A percentile compares a stretch with the other conserved stretches of the same genome.
These are phyloP conservation scores for Alternaria gansuensis DNA, from an alignment of 2,329 filamentous ascomycete species.

Conservation along the genomic window DNA sequence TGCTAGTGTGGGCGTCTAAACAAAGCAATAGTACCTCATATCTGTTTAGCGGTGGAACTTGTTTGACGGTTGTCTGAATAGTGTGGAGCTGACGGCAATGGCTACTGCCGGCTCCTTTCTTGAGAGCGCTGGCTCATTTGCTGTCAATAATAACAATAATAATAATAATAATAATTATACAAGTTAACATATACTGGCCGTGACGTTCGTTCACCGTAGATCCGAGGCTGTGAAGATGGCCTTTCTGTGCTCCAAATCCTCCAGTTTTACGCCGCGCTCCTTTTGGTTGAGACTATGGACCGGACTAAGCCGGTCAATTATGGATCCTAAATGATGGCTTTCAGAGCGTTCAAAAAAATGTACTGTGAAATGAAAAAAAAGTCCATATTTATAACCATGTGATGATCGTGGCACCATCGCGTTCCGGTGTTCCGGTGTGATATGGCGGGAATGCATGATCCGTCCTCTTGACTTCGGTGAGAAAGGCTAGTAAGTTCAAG, in stretches of 20 bases:
- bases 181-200: slow-evolving; percentile 28
- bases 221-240: slow-evolving; percentile 18
- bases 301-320: slow-evolving; percentile 10
- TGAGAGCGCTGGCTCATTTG: slow-evolving; percentile 15
- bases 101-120: slow-evolving; percentile 3
- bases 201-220: slow-evolving; percentile 25
- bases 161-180: slow-evolving; percentile 20
- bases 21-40: slow-evolving; percentile 7
- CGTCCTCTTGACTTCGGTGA: slow-evolving; percentile 3
- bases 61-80: slow-evolving; percentile 6
- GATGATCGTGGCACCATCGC: slow-evolving; percentile 6
- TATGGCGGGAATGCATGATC: slow-evolving; percentile 8
- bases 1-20: slow-evolving; percentile 10
- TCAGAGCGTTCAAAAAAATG: slow-evolving; percentile 25
- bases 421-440: slow-evolving; percentile 12
- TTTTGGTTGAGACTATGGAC: slow-evolving; percentile 12
- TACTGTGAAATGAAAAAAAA: slow-evolving; percentile 23
- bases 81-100: slow-evolving; percentile 9
- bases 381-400: slow-evolving; percentile 6
- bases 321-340: slow-evolving; percentile 20
- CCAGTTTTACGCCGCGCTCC: slow-evolving; percentile 24
- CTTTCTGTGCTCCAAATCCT: slow-evolving; percentile 6
- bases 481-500: slow-evolving; percentile 26
- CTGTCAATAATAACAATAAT: slow-evolving; percentile 15
- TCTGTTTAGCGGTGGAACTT: slow-evolving; percentile 7